These are phyloP conservation scores for Pouteria campechiana DNA, from an alignment of 179 eudicot genomes.

Conservation along the genomic window DNA sequence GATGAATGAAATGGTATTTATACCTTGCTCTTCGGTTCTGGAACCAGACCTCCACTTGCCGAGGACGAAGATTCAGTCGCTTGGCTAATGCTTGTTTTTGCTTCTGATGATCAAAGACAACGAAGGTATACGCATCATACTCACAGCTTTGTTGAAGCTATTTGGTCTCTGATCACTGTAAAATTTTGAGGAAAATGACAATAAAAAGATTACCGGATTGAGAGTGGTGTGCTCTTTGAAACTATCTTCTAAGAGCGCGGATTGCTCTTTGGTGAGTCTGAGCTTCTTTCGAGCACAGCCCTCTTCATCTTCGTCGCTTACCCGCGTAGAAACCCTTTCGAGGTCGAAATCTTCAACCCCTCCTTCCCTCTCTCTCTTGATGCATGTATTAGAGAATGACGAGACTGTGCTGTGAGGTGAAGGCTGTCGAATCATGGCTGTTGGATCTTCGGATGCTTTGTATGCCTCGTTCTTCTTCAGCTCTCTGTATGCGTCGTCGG, in stretches of 20 bases:
- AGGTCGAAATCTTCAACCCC: constrained; percentile 6
- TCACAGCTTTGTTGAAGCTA: too few relatives aligned
- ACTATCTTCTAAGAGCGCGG: constrained; percentile 35
- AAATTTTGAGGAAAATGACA: too few relatives aligned
- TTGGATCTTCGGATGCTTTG: neutral
- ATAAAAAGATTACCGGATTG: constrained; percentile 52
- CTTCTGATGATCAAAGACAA: constrained; percentile 25
- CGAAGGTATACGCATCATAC: too few relatives aligned
- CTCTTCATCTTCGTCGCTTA: constrained; percentile 12
- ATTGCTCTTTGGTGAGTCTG: constrained; percentile 37
- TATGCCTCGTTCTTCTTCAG: neutral
- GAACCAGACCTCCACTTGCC: constrained; percentile 94
- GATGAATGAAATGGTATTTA: too few relatives aligned
- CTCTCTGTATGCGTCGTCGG: neutral
- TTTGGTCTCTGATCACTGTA: too few relatives aligned
- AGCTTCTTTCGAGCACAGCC: constrained; percentile 43
- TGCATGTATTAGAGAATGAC: constrained; percentile 15
- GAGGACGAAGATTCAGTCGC: constrained; percentile 50
- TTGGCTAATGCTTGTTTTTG: constrained; percentile 51
- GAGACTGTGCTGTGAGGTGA: constrained; percentile 13
- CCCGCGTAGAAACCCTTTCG: constrained; percentile 2
- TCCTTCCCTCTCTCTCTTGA: constrained; percentile 18
- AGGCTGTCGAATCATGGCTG: neutral
- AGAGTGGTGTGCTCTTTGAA: constrained; percentile 41
- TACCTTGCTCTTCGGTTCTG: constrained; percentile 89